Base-by-base conservation (phyloP, 306 rosid species). In the Cicer bijugum region DNA sequence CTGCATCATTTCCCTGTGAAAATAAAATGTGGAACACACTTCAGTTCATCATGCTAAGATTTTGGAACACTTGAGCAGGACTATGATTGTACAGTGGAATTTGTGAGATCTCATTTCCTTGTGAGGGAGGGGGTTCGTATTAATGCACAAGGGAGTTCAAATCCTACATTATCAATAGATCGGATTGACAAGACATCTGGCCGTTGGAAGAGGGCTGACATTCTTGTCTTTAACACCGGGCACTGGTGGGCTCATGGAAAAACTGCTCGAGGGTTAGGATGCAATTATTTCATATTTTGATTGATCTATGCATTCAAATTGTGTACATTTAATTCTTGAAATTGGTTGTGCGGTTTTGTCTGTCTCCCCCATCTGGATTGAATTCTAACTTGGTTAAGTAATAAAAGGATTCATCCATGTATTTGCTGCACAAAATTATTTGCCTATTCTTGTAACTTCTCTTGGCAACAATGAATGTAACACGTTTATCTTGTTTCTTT, bases 181-280 rank as follows among this genome's bases (percentile, higher is more conserved):
- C 89, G 74, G 71, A 91, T 95, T 69, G 99, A 95, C 90, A 91
- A 92, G 82, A 84, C 90, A 17, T 80, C 93, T 33, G 47, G 76
- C n/a, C 96, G 96, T 17, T 91, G 97, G 99, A 86, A 80, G 85
- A 86, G 80, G 67, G 97, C 96, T 81, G 89, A 91, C 84, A 91
- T 95, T 87, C 97, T 95, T 39, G 86, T 95, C 85, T 90, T 95
- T 72, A 95, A 95, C 82, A 91, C 99, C 12, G 99, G 96, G 60
- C 99, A 95, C 77, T 91, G 99, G 99, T 95, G 97, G 99, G 47
- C 93, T 81, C 97, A 95, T 88, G 99, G 99, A 77, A 95, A 95
- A 89, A 95, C 96, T 71, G 86, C 97, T 59, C 89, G 97, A 15
- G 99, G 99, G 97, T 95, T 78, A 57, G 95, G 72, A 69, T 79